Evolutionary conservation across 345 rosid species (phyloP).

Genomic region (Arabidopsis suecica): DNA sequence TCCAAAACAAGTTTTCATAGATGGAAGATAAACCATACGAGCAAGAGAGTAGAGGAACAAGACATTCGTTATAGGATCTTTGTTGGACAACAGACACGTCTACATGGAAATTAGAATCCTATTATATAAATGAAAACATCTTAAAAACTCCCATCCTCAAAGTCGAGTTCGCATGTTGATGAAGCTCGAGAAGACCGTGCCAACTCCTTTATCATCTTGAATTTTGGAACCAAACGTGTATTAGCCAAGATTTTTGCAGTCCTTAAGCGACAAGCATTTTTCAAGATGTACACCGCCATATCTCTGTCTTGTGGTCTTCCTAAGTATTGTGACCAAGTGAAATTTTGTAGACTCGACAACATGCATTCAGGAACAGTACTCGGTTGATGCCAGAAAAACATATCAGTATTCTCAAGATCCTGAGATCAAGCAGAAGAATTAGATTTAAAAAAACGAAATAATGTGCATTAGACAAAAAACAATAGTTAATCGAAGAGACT

Average conservation of each 20-base stretch:
- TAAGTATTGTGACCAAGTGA: neutral
- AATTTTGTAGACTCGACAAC: neutral
- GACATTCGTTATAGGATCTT: neutral
- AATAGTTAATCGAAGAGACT: neutral
- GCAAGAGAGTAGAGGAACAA: no score
- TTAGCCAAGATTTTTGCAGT: neutral
- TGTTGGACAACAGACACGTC: neutral
- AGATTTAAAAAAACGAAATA: neutral
- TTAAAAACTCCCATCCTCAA: neutral
- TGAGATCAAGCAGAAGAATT: neutral
- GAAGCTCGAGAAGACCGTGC: neutral
- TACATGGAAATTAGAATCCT: constrained; percentile 3
- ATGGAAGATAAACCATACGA: no score
- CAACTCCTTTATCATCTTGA: neutral
- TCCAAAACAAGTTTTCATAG: no score
- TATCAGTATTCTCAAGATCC: neutral
- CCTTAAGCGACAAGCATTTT: neutral
- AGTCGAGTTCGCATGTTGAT: neutral
- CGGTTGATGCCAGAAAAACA: neutral
- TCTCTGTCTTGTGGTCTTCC: constrained; percentile 2
- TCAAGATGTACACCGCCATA: constrained; percentile 10
- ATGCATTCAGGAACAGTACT: neutral
- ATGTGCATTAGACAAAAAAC: neutral
- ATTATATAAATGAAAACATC: neutral
- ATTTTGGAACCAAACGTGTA: neutral